Evolutionary conservation across 306 rosid species (phyloP).

Genomic region (Sophora flavescens): DNA sequence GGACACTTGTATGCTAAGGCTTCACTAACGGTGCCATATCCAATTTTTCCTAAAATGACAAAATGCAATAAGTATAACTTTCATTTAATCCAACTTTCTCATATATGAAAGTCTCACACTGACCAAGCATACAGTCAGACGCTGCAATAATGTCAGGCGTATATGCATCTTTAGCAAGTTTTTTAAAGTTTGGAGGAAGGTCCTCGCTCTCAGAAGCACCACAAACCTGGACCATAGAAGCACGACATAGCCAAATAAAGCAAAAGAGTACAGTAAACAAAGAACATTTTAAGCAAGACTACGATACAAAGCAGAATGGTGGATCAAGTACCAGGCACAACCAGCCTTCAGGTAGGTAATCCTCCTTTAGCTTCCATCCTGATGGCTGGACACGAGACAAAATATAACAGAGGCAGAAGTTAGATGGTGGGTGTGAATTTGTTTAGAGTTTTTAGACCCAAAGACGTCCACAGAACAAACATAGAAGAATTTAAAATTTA

Average conservation of each 20-base stretch:
- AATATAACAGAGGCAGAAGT: conserved; percentile 30
- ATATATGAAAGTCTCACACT: conserved; percentile 44
- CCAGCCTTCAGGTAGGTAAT: conserved; percentile 93
- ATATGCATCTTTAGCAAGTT: conserved; percentile 82
- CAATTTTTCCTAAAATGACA: conserved; percentile 85
- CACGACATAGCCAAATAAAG: conserved; percentile 36
- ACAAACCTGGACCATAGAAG: conserved; percentile 71
- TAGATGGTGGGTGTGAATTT: conserved; percentile 22
- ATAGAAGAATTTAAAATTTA: conserved; percentile 33
- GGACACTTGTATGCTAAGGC: conserved; percentile 90
- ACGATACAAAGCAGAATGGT: conserved; percentile 32
- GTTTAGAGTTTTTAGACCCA: conserved; percentile 22
- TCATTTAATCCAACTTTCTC: conserved; percentile 34
- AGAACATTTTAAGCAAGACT: conserved; percentile 34
- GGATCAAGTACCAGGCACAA: conserved; percentile 76
- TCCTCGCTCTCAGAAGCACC: conserved; percentile 83
- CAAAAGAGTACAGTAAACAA: neutral
- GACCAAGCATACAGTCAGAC: conserved; percentile 98
- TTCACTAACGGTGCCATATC: conserved; percentile 96
- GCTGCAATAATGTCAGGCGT: conserved; percentile 96
- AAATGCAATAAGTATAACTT: conserved; percentile 20
- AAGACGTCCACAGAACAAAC: conserved; percentile 5
- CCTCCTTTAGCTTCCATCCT: conserved; percentile 93
- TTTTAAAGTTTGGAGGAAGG: conserved; percentile 85
- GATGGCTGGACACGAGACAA: conserved; percentile 78